phyloP scores from a whole-genome alignment of 352 stramenopile species.

The Globisporangium heterothallicum region DNA sequence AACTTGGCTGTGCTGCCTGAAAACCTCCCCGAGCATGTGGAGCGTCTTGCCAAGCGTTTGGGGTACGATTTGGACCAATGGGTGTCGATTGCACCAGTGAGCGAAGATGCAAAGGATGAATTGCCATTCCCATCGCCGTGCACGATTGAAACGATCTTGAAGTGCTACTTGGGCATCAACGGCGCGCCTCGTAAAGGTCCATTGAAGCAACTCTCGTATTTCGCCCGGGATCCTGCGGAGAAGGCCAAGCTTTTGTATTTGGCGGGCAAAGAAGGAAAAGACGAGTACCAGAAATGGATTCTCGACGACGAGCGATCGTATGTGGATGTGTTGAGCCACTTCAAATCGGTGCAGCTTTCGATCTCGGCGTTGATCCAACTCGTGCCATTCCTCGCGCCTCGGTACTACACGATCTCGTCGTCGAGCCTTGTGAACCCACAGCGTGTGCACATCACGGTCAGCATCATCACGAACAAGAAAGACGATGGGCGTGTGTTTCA shows the following conservation, averaged over 20 bases:
- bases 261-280: constrained; percentile 85
- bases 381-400: constrained; percentile 90
- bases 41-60: constrained; percentile 75
- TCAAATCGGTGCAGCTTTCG: constrained; percentile 52
- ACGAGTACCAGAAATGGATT: constrained; percentile 93
- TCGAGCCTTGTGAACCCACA: constrained; percentile 89
- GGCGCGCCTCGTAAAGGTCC: constrained; percentile 80
- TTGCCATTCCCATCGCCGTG: constrained; percentile 94
- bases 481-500: constrained; percentile 78
- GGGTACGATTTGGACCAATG: constrained; percentile 89
- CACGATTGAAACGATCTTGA: constrained; percentile 89
- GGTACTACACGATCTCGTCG: constrained; percentile 98
- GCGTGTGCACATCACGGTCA: constrained; percentile 93
- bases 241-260: constrained; percentile 47
- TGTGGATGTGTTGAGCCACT: constrained; percentile 86
- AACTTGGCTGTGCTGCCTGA: constrained; percentile 92
- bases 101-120: constrained; percentile 43
- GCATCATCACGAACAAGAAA: constrained; percentile 85
- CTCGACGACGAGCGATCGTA: constrained; percentile 88
- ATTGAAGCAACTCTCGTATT: constrained; percentile 81
- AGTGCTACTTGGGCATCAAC: constrained; percentile 92
- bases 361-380: constrained; percentile 88
- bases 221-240: constrained; percentile 53
- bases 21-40: constrained; percentile 79
- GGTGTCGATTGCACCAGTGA: constrained; percentile 72